Conservation (phyloP, 331 rosid species). For the Arachis monticola region DNA sequence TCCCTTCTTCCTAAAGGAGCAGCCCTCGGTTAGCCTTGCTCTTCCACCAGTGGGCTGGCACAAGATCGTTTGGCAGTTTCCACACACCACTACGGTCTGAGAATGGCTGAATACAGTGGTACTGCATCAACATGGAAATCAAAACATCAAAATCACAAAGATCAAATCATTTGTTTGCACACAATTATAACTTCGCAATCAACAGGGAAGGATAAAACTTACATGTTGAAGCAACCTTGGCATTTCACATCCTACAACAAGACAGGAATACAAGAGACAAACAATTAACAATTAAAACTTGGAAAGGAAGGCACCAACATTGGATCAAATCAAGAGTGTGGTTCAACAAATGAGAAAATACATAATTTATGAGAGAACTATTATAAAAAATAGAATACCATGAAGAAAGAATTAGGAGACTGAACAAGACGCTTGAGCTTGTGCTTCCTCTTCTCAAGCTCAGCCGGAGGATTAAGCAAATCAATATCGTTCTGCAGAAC, state of each 20-base stretch:
- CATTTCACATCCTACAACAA: slow-evolving; percentile 77
- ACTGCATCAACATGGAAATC: slow-evolving; percentile 49
- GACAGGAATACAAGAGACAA: background rate
- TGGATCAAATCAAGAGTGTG: background rate
- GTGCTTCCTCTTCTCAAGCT: slow-evolving; percentile 87
- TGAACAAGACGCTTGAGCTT: slow-evolving; percentile 93
- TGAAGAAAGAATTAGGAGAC: slow-evolving; percentile 88
- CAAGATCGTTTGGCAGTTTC: slow-evolving; percentile 84
- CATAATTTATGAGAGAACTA: no score
- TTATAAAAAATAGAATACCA: slow-evolving; percentile 49
- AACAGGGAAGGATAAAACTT: slow-evolving; percentile 35
- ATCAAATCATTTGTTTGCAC: background rate
- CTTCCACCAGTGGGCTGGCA: slow-evolving; percentile 94
- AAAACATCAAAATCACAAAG: background rate
- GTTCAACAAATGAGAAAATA: no score
- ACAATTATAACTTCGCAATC: background rate
- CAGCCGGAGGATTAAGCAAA: slow-evolving; percentile 86
- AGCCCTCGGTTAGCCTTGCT: slow-evolving; percentile 87
- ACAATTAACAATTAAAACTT: background rate
- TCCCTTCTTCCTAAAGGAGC: slow-evolving; percentile 92
- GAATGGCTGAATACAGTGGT: slow-evolving; percentile 95
- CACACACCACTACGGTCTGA: slow-evolving; percentile 90
- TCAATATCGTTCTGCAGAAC: slow-evolving; percentile 95
- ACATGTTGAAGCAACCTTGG: slow-evolving; percentile 95
- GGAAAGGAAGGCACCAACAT: background rate